Conservation (phyloP, 805 yeast genomes). For the Lachancea waltii region DNA sequence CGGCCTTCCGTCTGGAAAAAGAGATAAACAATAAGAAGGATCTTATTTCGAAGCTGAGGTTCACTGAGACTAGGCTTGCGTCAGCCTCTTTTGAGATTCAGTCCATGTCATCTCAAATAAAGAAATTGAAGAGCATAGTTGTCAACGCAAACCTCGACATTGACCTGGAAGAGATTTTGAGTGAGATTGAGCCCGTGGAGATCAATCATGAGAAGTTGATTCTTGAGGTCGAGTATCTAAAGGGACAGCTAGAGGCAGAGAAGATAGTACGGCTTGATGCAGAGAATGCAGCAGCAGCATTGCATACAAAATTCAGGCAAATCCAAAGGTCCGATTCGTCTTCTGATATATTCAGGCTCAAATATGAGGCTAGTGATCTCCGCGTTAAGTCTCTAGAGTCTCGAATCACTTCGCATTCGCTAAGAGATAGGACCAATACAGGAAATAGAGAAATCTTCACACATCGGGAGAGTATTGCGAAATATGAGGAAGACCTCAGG, state of each 20-base stretch:
- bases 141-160: constrained; percentile 21
- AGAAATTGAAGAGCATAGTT: constrained; percentile 31
- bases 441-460: constrained; percentile 24
- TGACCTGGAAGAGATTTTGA: constrained; percentile 23
- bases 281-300: constrained; percentile 36
- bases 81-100: constrained; percentile 57
- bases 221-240: constrained; percentile 44
- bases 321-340: constrained; percentile 26
- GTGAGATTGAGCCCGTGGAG: constrained; percentile 19
- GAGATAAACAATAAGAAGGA: constrained; percentile 39
- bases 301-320: constrained; percentile 21
- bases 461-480: constrained; percentile 25
- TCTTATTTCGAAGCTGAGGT: constrained; percentile 49
- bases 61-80: constrained; percentile 58
- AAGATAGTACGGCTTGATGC: constrained; percentile 46
- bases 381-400: constrained; percentile 38
- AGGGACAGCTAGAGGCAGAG: constrained; percentile 45
- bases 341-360: constrained; percentile 38
- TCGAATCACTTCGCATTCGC: constrained; percentile 23
- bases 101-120: constrained; percentile 39
- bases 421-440: constrained; percentile 27
- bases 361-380: constrained; percentile 43
- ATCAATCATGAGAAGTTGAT: constrained; percentile 28
- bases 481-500: constrained; percentile 29
- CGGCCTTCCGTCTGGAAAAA: constrained; percentile 41